These are phyloP conservation scores for Sodiomyces alkalinus DNA, from an alignment of 2,329 filamentous ascomycete species.

Conservation along the genomic window DNA sequence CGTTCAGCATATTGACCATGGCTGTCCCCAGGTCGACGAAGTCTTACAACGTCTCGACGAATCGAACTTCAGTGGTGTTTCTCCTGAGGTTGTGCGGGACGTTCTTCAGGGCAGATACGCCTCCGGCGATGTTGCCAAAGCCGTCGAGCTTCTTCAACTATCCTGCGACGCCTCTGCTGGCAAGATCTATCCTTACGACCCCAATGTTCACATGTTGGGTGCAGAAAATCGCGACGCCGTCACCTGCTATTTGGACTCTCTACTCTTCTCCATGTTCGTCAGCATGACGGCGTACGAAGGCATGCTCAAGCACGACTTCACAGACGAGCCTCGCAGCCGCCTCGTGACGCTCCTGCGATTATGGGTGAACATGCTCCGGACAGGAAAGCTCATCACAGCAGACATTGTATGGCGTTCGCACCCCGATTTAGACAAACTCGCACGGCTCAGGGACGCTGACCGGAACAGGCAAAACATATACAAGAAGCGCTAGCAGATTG, in stretches of 20 bases:
- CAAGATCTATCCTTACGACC: conserved; percentile 59
- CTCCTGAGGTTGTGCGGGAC: conserved; percentile 41
- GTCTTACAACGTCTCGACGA: conserved; percentile 17
- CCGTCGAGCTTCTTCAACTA: conserved; percentile 61
- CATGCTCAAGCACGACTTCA: conserved; percentile 69
- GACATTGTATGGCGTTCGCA: conserved; percentile 50
- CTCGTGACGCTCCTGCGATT: conserved; percentile 67
- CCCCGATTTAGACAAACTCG: too few relatives aligned
- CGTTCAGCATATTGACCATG: too few relatives aligned
- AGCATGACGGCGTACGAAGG: conserved; percentile 82
- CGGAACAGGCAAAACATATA: conserved; percentile 55
- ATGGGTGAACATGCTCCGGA: conserved; percentile 86
- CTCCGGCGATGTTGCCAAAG: conserved; percentile 55
- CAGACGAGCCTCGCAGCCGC: conserved; percentile 54
- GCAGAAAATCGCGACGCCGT: conserved; percentile 75
- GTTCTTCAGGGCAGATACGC: conserved; percentile 47
- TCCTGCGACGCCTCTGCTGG: conserved; percentile 73
- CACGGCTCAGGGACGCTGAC: conserved; percentile 11
- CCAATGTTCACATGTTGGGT: conserved; percentile 58
- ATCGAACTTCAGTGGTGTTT: conserved; percentile 28
- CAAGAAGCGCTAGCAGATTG: conserved; percentile 72
- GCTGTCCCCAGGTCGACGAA: conserved; percentile 18
- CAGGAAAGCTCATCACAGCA: conserved; percentile 68
- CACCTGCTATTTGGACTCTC: conserved; percentile 86
- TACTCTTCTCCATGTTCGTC: conserved; percentile 93